Evolutionary conservation across 177 flowering plant species (phyloP), one percentile per base, ranked within the genome.

Genomic region (Vitis hybrid): DNA sequence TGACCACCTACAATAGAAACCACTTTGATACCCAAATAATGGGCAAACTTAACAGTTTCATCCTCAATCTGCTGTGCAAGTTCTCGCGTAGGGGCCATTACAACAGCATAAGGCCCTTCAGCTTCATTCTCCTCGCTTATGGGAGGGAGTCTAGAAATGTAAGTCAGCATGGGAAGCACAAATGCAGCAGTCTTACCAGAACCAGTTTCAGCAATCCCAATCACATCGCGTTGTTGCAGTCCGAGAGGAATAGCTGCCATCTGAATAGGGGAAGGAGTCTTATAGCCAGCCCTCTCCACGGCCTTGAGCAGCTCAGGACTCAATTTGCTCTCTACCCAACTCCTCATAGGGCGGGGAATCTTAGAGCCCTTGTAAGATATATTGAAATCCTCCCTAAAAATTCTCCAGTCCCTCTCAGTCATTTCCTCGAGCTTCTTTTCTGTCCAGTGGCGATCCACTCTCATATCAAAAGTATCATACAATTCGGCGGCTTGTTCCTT

Each of bases 391-490:
- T 91, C 97, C 26, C 91, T 78, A 76, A 91, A 91, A 49, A 91
- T 91, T 48, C 97, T 84, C 94, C 97, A 91, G 66, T 91, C 94
- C 68, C 97, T 80, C 84, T 91, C 97, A 1, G 91, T 87, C 94
- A 91, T 91, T 65, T 90, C 93, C 30, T 88, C 91, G 0, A 88
- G 88, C 82, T 77, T 82, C 90, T 91, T 91, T 70, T 86, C 87
- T 1, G 88, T 76, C 97, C 97, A 90, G 58, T 91, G 97, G 34
- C 90, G 80, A 67, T 91, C 94, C 0, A 90, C 88, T 65, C 85
- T 82, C 97, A 91, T 91, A 58, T 91, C 94, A 51, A 87, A 87
- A 0, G 88, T 68, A 59, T 91, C 94, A 66, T 91, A 91, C 11
- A 76, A 8, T 52, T 90, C 88, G 0, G 93, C 97, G 4, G 97